Conservation (phyloP, 306 rosid genomes). For the Trifolium dubium region DNA sequence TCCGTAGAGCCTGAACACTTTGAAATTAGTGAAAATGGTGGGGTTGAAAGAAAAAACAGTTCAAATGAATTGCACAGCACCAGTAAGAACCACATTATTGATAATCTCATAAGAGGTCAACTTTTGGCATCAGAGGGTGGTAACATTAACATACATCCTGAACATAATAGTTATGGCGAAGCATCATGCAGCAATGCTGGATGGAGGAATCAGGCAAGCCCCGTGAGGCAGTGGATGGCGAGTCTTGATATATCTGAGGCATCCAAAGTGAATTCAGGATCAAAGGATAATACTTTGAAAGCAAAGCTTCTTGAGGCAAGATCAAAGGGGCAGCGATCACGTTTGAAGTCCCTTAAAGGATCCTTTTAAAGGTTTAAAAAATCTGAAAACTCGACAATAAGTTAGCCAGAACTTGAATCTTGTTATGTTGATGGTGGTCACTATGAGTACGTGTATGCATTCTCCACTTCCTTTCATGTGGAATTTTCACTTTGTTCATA, state of each 20-base stretch:
- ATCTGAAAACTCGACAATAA: slow-evolving; percentile 3
- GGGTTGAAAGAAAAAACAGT: slow-evolving; percentile 50
- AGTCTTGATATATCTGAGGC: slow-evolving; percentile 55
- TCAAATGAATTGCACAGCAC: slow-evolving; percentile 53
- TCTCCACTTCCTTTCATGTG: slow-evolving; percentile 18
- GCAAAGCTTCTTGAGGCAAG: slow-evolving; percentile 98
- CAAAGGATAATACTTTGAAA: slow-evolving; percentile 76
- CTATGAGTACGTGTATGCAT: background rate
- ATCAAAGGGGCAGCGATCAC: slow-evolving; percentile 75
- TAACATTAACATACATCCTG: slow-evolving; percentile 52
- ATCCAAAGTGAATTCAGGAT: slow-evolving; percentile 58
- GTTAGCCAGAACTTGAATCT: slow-evolving; percentile 32
- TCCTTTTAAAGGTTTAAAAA: slow-evolving; percentile 45
- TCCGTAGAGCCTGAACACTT: slow-evolving; percentile 51
- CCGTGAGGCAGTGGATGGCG: slow-evolving; percentile 81
- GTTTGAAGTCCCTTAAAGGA: slow-evolving; percentile 69
- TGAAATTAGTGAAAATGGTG: slow-evolving; percentile 48
- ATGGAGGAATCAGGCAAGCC: slow-evolving; percentile 94
- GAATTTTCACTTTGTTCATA: slow-evolving; percentile 43
- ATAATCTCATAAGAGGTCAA: slow-evolving; percentile 64
- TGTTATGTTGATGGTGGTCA: slow-evolving; percentile 35
- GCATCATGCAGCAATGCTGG: slow-evolving; percentile 94
- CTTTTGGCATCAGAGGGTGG: slow-evolving; percentile 64
- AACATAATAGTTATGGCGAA: slow-evolving; percentile 60
- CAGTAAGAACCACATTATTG: slow-evolving; percentile 56